Percentiles rank a stretch among this genome's conserved stretches.
phyloP scores from a whole-genome alignment of 1,284 basidiomycete species.

The Papiliotrema nemorosa region DNA sequence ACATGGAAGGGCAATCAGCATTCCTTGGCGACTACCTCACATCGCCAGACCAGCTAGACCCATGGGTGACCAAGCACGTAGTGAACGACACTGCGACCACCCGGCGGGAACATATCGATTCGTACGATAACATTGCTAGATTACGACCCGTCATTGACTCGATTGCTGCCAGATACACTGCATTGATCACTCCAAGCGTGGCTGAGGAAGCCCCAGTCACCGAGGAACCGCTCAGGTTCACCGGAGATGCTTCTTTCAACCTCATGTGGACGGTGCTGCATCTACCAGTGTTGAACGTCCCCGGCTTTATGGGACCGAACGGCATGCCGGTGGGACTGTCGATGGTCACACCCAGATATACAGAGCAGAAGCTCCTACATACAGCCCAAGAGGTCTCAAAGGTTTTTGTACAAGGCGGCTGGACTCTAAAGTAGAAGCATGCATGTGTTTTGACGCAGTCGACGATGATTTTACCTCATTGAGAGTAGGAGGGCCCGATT shows the following conservation, averaged over 20 bases:
- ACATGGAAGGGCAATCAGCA: slow-evolving; percentile 21
- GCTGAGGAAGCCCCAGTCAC: slow-evolving; percentile 23
- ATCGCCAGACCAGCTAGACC: slow-evolving; percentile 14
- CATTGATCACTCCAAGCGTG: slow-evolving; percentile 26
- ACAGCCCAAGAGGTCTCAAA: slow-evolving; percentile 11
- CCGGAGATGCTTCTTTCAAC: slow-evolving; percentile 28
- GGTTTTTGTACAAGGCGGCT: slow-evolving; percentile 18
- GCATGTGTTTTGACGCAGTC: too few species aligned
- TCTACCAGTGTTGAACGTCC: slow-evolving; percentile 27
- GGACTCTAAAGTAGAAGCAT: too few species aligned
- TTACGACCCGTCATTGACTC: slow-evolving; percentile 24
- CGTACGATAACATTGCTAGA: slow-evolving; percentile 24
- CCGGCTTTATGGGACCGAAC: slow-evolving; percentile 22
- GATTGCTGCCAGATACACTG: slow-evolving; percentile 24
- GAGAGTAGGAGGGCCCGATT: too few species aligned
- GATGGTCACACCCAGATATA: slow-evolving; percentile 20
- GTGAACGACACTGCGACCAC: slow-evolving; percentile 16
- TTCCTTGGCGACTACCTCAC: slow-evolving; percentile 22
- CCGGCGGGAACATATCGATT: slow-evolving; percentile 15
- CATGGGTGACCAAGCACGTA: slow-evolving; percentile 19
- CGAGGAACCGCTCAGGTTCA: slow-evolving; percentile 21
- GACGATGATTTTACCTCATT: too few species aligned
- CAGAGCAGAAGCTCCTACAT: slow-evolving; percentile 15
- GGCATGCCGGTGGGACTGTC: slow-evolving; percentile 30
- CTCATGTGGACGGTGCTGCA: slow-evolving; percentile 32